phyloP scores from a whole-genome alignment of 148 eudicot genomes.

The Fagopyrum homotropicum region DNA sequence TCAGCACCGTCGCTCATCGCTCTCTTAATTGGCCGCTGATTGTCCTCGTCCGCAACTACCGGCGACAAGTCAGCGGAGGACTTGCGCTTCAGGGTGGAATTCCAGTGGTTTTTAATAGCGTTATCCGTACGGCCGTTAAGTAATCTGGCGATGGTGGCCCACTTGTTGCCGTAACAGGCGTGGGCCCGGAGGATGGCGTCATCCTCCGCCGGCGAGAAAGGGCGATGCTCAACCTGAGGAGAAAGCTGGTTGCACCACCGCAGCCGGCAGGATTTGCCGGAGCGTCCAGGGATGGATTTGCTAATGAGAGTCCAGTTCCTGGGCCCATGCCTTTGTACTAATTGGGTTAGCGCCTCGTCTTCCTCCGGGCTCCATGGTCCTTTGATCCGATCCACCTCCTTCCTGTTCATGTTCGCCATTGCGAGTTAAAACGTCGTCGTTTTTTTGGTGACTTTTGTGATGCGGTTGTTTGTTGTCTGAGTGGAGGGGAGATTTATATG shows the following conservation, averaged over 20 bases:
- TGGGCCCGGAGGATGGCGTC: slow-evolving; percentile 5
- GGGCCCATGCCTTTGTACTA: neutral
- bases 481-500: neutral
- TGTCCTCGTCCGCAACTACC: neutral
- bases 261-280: slow-evolving; percentile 6
- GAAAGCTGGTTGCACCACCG: slow-evolving; percentile 16
- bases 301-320: slow-evolving; percentile 7
- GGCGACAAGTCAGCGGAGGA: neutral
- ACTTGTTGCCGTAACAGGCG: slow-evolving; percentile 7
- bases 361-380: slow-evolving; percentile 12
- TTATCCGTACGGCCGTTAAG: slow-evolving; percentile 5
- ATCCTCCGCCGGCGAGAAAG: slow-evolving; percentile 3
- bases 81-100: slow-evolving; percentile 5
- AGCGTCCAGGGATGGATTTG: slow-evolving; percentile 7
- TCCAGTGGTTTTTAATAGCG: slow-evolving; percentile 8
- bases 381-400: slow-evolving; percentile 9
- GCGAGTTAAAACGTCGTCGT: neutral
- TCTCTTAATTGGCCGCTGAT: slow-evolving; percentile 1
- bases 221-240: slow-evolving; percentile 9
- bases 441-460: neutral
- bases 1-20: slow-evolving; percentile 2
- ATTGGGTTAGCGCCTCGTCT: neutral
- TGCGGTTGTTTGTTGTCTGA: neutral
- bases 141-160: slow-evolving; percentile 9
- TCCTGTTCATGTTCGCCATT: neutral